Conservation (phyloP, 495 filamentous ascomycete species). For the Neurospora sp. region DNA sequence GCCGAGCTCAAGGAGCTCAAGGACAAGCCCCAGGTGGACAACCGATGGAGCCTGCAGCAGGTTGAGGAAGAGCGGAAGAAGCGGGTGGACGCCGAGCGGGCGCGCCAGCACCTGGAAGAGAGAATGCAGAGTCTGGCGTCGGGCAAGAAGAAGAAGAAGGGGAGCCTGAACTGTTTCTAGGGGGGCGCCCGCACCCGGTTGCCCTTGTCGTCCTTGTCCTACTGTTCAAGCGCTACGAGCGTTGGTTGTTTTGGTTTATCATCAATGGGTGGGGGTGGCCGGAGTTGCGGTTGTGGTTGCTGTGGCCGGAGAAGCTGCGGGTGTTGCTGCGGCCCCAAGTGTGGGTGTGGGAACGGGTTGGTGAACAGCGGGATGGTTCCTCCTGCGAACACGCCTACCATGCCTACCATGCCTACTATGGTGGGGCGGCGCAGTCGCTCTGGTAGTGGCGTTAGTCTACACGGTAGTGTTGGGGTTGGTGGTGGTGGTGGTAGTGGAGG, state of each 20-base stretch:
- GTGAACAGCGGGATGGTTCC: background rate
- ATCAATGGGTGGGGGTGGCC: background rate
- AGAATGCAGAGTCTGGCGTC: constrained; percentile 80
- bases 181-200: constrained; percentile 3
- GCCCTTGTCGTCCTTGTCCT: background rate
- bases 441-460: background rate
- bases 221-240: background rate
- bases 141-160: constrained; percentile 96
- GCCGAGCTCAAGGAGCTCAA: constrained; percentile 61
- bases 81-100: constrained; percentile 76
- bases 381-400: background rate
- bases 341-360: background rate
- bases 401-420: background rate
- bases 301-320: background rate
- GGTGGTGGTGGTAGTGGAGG: background rate
- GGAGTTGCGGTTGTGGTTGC: constrained; percentile 1
- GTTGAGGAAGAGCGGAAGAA: constrained; percentile 91
- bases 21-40: constrained; percentile 36
- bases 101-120: constrained; percentile 79
- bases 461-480: background rate
- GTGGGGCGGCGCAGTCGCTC: background rate
- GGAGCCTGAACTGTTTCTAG: constrained; percentile 94
- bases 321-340: background rate
- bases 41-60: constrained; percentile 76
- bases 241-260: background rate